Base-by-base conservation (phyloP, 78 protist genomes). In the Anaeramoeba flamelloides region DNA sequence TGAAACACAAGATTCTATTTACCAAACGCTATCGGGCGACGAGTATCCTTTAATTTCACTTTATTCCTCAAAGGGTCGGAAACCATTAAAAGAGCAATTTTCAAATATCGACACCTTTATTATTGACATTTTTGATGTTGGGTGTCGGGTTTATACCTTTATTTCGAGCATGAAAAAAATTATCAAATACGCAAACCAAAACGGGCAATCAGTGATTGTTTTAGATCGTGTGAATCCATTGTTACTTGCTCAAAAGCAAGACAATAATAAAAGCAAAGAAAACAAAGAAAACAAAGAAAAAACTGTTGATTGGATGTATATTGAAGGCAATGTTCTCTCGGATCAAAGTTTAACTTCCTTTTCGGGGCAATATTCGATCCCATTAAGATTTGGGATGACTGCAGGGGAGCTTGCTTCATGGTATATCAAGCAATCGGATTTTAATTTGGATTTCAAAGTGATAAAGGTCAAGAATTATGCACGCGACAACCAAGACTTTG, bases 91-190 rank as follows among this genome's bases (percentile, higher is more conserved):
- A 8, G 26, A 40, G 1, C 77, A 81, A 3, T 3, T 81, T 1
- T 1, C 34, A 1, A 38, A 81, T 33, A 64, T 75, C 2, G 83
- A 81, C 36, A 74, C 80, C 37, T 31, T 81, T 81, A 81, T 81
- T 75, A 22, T 81, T 33, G 83, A 81, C 75, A 38, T 81, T 1
- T 2, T 2, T 33, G 83, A 81, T 81, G 83, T 81, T 74, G 77
- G 77, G 12, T 36, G 2, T 2, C 26, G 83, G 53, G 80, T 74
- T 22, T 81, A 81, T 36, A 81, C 83, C 36, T 81, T 76, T 32
- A 2, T 81, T 8, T n/a, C n/a, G 12, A 74, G 80, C 8, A 38
- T 81, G 2, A 2, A 41, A 41, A 36, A 81, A 38, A 22, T 40
- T n/a, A 40, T 81, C 38, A n/a, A 75, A 32, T 76, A 34, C 75